Evolutionary conservation across 805 yeast species (phyloP).

Genomic region (Candida krabiensis): DNA sequence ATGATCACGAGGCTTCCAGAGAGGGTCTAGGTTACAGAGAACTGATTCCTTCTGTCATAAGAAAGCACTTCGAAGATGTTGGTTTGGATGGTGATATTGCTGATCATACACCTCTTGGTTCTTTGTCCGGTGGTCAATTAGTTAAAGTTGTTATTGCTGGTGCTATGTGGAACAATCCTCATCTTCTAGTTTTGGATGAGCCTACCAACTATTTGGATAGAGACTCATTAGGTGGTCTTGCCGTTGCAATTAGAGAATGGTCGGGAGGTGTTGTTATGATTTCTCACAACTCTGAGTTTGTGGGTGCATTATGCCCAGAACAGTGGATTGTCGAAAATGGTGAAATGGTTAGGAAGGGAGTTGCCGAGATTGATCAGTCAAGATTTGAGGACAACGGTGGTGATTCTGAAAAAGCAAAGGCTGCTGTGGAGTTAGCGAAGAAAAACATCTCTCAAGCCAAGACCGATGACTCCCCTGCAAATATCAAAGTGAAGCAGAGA

Average conservation of each 20-base stretch:
- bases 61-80: conserved; percentile 96
- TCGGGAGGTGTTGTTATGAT: conserved; percentile 98
- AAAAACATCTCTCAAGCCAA: conserved; percentile 48
- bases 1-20: conserved; percentile 98
- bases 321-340: conserved; percentile 98
- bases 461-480: conserved; percentile 88
- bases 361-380: conserved; percentile 67
- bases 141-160: conserved; percentile 99
- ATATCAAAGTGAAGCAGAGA: conserved; percentile 87
- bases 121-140: conserved; percentile 96
- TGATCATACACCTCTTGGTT: conserved; percentile 96
- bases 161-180: conserved; percentile 99
- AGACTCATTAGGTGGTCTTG: conserved; percentile 96
- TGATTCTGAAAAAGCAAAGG: conserved; percentile 41
- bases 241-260: conserved; percentile 98
- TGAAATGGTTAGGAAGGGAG: conserved; percentile 79
- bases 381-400: conserved; percentile 82
- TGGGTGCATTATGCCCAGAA: conserved; percentile 96
- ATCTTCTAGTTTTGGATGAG: conserved; percentile 92
- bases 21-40: conserved; percentile 99
- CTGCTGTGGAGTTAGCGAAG: conserved; percentile 45
- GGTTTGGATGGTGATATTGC: conserved; percentile 98
- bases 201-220: conserved; percentile 98
- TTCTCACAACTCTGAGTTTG: conserved; percentile 95
- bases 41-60: conserved; percentile 83